phyloP scores from a whole-genome alignment of 2,329 filamentous ascomycete genomes.

The Scytalidium sp. region DNA sequence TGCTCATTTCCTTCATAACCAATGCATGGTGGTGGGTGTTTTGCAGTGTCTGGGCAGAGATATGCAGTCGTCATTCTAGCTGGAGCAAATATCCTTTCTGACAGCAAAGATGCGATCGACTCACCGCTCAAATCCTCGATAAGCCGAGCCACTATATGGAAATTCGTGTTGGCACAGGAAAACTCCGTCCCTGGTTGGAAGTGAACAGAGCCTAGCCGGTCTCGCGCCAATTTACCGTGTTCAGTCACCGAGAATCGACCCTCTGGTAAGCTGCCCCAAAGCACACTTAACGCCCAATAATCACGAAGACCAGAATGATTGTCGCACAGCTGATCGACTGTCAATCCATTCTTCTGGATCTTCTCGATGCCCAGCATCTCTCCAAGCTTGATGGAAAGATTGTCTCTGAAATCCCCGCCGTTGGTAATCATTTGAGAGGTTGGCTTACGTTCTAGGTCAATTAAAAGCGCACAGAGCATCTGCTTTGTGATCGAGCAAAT shows the following conservation, averaged over 20 bases:
- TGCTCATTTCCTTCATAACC: slow-evolving; percentile 40
- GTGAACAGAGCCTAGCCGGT: slow-evolving; percentile 33
- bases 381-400: slow-evolving; percentile 26
- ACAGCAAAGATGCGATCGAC: slow-evolving; percentile 32
- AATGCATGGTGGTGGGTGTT: slow-evolving; percentile 35
- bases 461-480: slow-evolving; percentile 35
- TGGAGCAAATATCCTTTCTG: slow-evolving; percentile 35
- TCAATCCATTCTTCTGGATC: slow-evolving; percentile 25
- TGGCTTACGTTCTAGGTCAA: slow-evolving; percentile 32
- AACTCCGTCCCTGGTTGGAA: slow-evolving; percentile 40
- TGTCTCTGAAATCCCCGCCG: slow-evolving; percentile 21
- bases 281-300: slow-evolving; percentile 41
- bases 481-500: slow-evolving; percentile 48
- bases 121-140: slow-evolving; percentile 35
- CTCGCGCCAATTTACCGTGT: slow-evolving; percentile 27
- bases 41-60: slow-evolving; percentile 33
- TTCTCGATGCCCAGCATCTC: slow-evolving; percentile 22
- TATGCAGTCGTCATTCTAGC: slow-evolving; percentile 39
- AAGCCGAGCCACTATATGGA: slow-evolving; percentile 33
- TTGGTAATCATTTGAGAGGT: slow-evolving; percentile 22
- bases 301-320: slow-evolving; percentile 43
- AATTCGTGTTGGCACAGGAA: slow-evolving; percentile 43
- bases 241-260: slow-evolving; percentile 33
- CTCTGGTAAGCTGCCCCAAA: slow-evolving; percentile 39
- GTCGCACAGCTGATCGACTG: slow-evolving; percentile 33